Base-by-base conservation (phyloP, 192 early-diverging fungal species). In the Podila horticola region DNA sequence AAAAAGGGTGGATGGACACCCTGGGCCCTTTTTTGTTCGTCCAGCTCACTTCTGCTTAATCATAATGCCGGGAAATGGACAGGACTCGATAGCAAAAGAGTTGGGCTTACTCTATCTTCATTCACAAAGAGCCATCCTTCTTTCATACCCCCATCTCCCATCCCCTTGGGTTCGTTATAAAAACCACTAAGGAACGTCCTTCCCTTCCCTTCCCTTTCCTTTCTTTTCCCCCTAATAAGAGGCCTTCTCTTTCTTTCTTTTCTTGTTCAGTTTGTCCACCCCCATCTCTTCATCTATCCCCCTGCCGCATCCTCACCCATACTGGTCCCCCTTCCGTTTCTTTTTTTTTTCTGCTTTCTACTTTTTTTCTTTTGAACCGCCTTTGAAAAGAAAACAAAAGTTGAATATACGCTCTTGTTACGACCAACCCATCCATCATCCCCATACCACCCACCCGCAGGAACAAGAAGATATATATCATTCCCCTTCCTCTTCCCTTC, bases 221-320 rank as follows among this genome's bases (percentile, higher is more conserved):
- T 24, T 24, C 19, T 52, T 24, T 52, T 22, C 64, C 41, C 41
- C 41, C 41, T 45, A 45, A 45, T 45, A 45, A 45, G 29, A 50
- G 29, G n/a, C 31, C 55, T 41, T 41, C n/a, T 58, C 51, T 19
- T 67, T 24, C 31, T 30, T 30, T 58, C 28, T 59, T 45, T 66
- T 28, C 31, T 50, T 24, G 49, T 41, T 11, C 41, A 41, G 38
- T n/a, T 26, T n/a, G 38, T 59, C 20, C 63, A 20, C 36, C n/a
- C 30, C 52, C 71, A 17, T 71, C 28, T 51, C 5, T n/a, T 0
- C 7, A 22, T 41, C 36, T 55, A 36, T 29, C 29, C 8, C 61
- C 24, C 20, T 20, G 17, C 11, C 12, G 13, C 29, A 49, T 48
- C 52, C 57, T 66, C 62, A 22, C 52, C 30, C 29, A 8, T 41